phyloP scores from a whole-genome alignment of 2,329 filamentous ascomycete genomes.

The Alternaria sp. region DNA sequence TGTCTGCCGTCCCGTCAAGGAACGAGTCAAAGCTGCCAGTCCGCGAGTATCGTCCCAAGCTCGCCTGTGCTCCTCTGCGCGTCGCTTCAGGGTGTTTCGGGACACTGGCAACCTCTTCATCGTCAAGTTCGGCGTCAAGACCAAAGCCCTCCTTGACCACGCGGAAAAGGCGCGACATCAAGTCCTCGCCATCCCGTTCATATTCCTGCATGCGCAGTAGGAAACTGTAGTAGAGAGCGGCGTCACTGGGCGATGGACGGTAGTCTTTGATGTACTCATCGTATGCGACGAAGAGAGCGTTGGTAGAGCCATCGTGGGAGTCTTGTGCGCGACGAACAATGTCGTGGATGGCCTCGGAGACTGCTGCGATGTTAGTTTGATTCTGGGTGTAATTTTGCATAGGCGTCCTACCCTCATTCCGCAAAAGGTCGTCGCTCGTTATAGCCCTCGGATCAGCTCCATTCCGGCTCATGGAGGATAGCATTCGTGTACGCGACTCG shows the following conservation, averaged over 20 bases:
- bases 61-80: constrained; percentile 33
- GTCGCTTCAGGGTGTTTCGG: constrained; percentile 43
- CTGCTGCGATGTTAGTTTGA: constrained; percentile 54
- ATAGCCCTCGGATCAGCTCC: constrained; percentile 52
- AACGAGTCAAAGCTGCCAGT: constrained; percentile 68
- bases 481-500: constrained; percentile 53
- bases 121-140: constrained; percentile 71
- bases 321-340: constrained; percentile 77
- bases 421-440: constrained; percentile 40
- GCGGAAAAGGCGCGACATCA: constrained; percentile 75
- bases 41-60: constrained; percentile 37
- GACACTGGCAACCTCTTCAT: constrained; percentile 51
- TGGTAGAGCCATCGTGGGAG: constrained; percentile 69
- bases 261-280: constrained; percentile 76
- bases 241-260: constrained; percentile 75
- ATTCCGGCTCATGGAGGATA: constrained; percentile 48
- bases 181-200: constrained; percentile 43
- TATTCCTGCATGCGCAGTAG: constrained; percentile 71
- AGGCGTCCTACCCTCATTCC: background rate
- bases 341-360: constrained; percentile 79
- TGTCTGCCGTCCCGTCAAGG: constrained; percentile 64
- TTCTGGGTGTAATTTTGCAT: too few species aligned
- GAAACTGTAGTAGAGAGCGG: constrained; percentile 78
- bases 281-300: constrained; percentile 83
- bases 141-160: constrained; percentile 63